phyloP scores from a whole-genome alignment of 768 basidiomycete genomes.

The Gymnopilus junonius region DNA sequence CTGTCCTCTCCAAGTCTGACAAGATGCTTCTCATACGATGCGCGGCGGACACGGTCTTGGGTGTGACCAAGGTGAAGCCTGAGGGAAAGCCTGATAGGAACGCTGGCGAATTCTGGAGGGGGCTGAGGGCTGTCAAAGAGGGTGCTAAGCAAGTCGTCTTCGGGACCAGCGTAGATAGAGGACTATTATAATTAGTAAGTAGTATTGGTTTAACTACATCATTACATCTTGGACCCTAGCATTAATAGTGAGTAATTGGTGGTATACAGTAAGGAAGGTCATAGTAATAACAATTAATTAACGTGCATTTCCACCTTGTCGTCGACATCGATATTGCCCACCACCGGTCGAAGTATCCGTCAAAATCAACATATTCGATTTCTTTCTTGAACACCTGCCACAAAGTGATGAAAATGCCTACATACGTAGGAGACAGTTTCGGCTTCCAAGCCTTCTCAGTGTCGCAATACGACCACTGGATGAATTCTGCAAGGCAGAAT shows the following conservation, averaged over 20 bases:
- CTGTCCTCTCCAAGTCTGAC: conserved; percentile 9
- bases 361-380: background rate
- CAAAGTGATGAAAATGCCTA: background rate
- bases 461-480: conserved; percentile 7
- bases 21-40: conserved; percentile 18
- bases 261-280: background rate
- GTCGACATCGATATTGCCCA: background rate
- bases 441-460: conserved; percentile 3
- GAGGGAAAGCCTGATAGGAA: conserved; percentile 23
- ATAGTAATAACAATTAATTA: background rate
- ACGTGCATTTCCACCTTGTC: background rate
- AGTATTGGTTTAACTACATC: no score
- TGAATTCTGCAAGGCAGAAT: background rate
- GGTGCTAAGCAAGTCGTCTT: background rate
- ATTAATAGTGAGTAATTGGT: no score
- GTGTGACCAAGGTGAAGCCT: conserved; percentile 21
- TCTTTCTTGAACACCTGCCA: background rate
- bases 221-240: no score
- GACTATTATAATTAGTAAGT: no score
- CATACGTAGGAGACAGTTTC: background rate
- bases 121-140: conserved; percentile 15
- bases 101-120: conserved; percentile 27
- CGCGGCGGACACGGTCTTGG: conserved; percentile 13
- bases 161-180: background rate
- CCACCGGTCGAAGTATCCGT: background rate